Evolutionary conservation across 225 moss, liverwort and hornwort species (phyloP), one percentile per base, ranked within the genome.

Genomic region (Ulota crispa): DNA sequence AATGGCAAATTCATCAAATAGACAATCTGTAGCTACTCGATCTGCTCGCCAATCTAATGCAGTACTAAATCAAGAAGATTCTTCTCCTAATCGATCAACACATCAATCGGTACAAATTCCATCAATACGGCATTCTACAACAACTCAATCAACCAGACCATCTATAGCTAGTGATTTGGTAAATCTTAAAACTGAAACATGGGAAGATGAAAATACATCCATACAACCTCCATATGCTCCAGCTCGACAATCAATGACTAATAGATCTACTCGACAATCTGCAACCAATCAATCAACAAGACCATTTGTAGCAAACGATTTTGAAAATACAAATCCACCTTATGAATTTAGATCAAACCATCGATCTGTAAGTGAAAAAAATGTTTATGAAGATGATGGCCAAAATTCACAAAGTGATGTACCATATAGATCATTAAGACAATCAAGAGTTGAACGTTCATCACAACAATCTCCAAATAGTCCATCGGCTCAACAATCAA

Each of bases 211-310:
- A 0, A 83, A 60, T 63, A 3, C 3, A 76, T 26, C 67, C 77
- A 55, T 18, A 3, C 77, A 83, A 68, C 19, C 54, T 56, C 7
- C 12, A 77, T 73, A 77, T 63, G 13, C 53, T 24, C 72, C 42
- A 68, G 16, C 20, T 28, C 54, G 4, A 39, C 79, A 79, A 82
- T 86, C 67, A 12, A 81, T 64, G 34, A 12, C 69, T 62, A 79
- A 56, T 65, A 31, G 21, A 65, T 72, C 8, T 28, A 0, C 0
- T 0, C 32, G 28, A 67, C 68, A 84, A 61, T 84, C 68, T 10
- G 13, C 27, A 42, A 8, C 9, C 9, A 67, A 83, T 59, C 59
- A 45, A 66, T 66, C 15, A 20, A 0, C 12, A 30, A 67, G 4
- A 4, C 73, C 65, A 79, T 73, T 68, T 36, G 34, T 37, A 15